Evolutionary conservation across 306 rosid species (phyloP), one percentile per base, ranked within the genome.

Genomic region (Vigna nakashimae): DNA sequence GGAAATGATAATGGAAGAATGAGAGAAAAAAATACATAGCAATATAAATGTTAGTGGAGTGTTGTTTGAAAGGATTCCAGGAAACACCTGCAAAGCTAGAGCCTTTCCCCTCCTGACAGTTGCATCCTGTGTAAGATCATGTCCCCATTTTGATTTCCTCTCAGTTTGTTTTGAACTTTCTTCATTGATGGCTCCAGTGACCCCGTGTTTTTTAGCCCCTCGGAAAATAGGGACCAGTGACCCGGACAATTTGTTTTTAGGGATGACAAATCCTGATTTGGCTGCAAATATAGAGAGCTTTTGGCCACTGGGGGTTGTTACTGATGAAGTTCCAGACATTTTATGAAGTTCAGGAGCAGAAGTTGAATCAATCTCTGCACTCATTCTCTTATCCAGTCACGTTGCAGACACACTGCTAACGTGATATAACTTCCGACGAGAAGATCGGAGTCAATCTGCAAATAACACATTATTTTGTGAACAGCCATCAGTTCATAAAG

Each of bases 251-350:
- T 95, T 92, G 83, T 95, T 95, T 87, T 88, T 95, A 0, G 98
- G 98, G 63, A 95, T 95, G 65, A 92, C 98, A 89, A 95, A 95
- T 22, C 99, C 98, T 76, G 92, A 80, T 85, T 91, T 95, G 8
- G 86, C 84, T 64, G 92, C 84, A 89, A 95, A 91, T 84, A 74
- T 82, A 67, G 98, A 93, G 67, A 79, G 86, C 91, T 90, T 95
- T 78, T 86, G 97, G 81, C 79, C 78, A 66, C 88, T 69, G 22
- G 72, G 46, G 51, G 91, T 53, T 68, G 83, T 70, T 15, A 80
- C 80, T 26, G 97, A 86, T 22, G 90, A 81, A 76, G 84, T 62
- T 79, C 90, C 93, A 22, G 98, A 87, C 85, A 89, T 82, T 79
- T 86, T 91, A 77, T 70, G 62, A 81, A 80, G 83, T 46, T 88